These are phyloP conservation scores for Zostera marina DNA, from an alignment of 116 monocot genomes.

Conservation along the genomic window DNA sequence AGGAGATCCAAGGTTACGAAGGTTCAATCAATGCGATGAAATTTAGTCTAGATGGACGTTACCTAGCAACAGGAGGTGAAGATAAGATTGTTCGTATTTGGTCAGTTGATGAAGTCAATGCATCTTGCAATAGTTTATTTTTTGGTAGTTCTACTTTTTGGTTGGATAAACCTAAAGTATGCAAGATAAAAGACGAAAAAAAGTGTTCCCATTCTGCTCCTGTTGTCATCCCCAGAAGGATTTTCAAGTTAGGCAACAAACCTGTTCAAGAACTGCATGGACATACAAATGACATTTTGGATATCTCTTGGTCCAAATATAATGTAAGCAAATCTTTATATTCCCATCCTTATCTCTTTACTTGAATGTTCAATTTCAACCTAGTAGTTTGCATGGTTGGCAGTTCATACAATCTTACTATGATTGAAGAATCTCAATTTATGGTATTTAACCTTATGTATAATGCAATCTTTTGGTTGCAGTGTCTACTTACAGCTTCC, in stretches of 20 bases:
- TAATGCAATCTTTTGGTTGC: constrained; percentile 8
- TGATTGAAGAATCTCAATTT: background rate
- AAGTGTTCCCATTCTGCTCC: constrained; percentile 13
- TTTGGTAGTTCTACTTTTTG: constrained; percentile 7
- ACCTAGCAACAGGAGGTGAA: constrained; percentile 66
- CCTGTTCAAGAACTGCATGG: constrained; percentile 56
- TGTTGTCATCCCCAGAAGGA: constrained; percentile 37
- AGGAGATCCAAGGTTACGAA: constrained; percentile 61
- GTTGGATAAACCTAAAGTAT: constrained; percentile 14
- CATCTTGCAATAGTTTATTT: constrained; percentile 11
- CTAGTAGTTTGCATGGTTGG: background rate
- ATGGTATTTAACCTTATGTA: background rate
- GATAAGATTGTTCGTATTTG: constrained; percentile 59
- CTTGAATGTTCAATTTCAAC: background rate
- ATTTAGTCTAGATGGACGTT: constrained; percentile 48
- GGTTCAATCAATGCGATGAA: constrained; percentile 50
- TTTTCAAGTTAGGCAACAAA: constrained; percentile 35
- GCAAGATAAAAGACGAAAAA: constrained; percentile 4
- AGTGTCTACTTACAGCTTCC: constrained; percentile 68
- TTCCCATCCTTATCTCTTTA: background rate
- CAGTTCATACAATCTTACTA: background rate
- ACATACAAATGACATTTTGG: constrained; percentile 55
- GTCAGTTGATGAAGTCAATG: constrained; percentile 44
- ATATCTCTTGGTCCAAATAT: constrained; percentile 68
- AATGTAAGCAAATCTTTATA: constrained; percentile 33